Base-by-base conservation (phyloP, 106 monocot species). In the Allium sativum region DNA sequence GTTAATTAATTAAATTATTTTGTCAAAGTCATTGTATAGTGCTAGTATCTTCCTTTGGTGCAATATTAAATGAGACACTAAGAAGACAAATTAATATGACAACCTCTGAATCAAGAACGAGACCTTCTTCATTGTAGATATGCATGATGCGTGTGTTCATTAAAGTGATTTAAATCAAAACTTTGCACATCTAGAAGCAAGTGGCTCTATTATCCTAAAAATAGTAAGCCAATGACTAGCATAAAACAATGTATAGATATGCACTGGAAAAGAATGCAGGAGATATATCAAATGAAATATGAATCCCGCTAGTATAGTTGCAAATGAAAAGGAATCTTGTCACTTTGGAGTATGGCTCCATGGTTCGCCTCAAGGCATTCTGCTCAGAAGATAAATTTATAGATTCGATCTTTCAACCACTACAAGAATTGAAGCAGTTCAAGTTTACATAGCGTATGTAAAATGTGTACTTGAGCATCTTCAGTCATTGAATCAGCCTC, bases 401-500 rank as follows among this genome's bases (percentile, higher is more conserved):
- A 53, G 31, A 12, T 44, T 60, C 16, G 18, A 17, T 43, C 60
- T 8, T 1, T 60, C 43, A 60, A 4, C 7, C 12, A 10, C 22
- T 58, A 41, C 7, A 58, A 6, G 10, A 58, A 58, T 41, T 47
- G 47, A 8, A 47, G 47, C 8, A 47, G 47, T 47, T 8, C 47
- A 47, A 8, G 47, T 60, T 41, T 42, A 7, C n/a, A 11, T 44
- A 7, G 6, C 42, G 44, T 42, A 19, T 16, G 13, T 42, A 18
- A 4, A 54, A 54, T 15, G 8, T 60, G 45, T 65, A 90, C 90
- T 79, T 96, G 96, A 73, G 96, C 96, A 81, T 96, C 91, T 78
- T 96, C 91, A 41, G 96, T 96, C 96, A 96, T 96, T 19, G 96
- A 96, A 73, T 96, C 96, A 57, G 96, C 96, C 76, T 96, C 91